These are phyloP conservation scores for Tulasnella sp. DNA, from an alignment of 768 basidiomycete species.

Conservation along the genomic window DNA sequence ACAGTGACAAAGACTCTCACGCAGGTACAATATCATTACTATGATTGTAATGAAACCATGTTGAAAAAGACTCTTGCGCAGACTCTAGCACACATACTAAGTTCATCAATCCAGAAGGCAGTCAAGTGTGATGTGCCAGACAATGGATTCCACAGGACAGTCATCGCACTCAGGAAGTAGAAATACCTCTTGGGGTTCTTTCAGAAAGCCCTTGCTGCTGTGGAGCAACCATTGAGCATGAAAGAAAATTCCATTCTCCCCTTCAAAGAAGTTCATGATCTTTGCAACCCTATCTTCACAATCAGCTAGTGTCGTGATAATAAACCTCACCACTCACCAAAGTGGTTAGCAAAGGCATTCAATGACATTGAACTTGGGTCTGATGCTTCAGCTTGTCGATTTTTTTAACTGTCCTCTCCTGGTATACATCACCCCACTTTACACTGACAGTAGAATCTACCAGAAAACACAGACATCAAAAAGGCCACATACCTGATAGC, in stretches of 20 bases:
- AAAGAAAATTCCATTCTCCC: constrained; percentile 26
- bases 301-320: background rate
- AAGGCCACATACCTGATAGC: background rate
- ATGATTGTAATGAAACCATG: too few relatives aligned
- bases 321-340: constrained; percentile 34
- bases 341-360: constrained; percentile 42
- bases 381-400: constrained; percentile 26
- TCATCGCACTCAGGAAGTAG: constrained; percentile 43
- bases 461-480: background rate
- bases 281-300: constrained; percentile 47
- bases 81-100: constrained; percentile 29
- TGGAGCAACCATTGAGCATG: constrained; percentile 74
- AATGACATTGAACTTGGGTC: constrained; percentile 27
- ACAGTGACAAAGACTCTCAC: too few relatives aligned
- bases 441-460: background rate
- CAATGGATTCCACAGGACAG: constrained; percentile 30
- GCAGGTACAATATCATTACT: too few relatives aligned
- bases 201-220: constrained; percentile 46
- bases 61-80: constrained; percentile 12
- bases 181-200: constrained; percentile 57
- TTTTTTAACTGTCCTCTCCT: constrained; percentile 24
- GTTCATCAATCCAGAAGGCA: constrained; percentile 22
- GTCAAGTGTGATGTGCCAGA: constrained; percentile 39
- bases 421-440: constrained; percentile 51
- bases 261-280: constrained; percentile 42